Conservation (phyloP, 2,329 filamentous ascomycete species). For the Purpureocillium takamizusanense region DNA sequence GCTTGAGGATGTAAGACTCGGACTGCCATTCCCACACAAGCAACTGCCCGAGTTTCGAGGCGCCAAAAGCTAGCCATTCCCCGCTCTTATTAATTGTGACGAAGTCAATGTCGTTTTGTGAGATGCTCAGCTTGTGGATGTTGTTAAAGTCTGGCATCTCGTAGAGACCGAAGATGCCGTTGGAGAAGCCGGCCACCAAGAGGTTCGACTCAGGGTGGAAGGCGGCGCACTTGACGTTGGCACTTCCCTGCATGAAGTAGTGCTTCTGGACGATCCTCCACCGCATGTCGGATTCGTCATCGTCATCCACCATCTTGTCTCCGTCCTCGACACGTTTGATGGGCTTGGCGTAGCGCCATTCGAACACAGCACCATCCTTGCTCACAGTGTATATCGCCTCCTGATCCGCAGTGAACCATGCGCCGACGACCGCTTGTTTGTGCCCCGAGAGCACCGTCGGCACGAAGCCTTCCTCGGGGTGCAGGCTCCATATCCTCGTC, state of each 20-base stretch:
- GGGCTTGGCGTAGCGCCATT: conserved; percentile 74
- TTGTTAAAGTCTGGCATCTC: conserved; percentile 93
- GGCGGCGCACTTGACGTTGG: conserved; percentile 79
- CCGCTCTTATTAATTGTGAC: conserved; percentile 90
- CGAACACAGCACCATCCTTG: conserved; percentile 92
- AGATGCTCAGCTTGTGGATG: conserved; percentile 89
- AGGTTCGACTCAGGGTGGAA: conserved; percentile 82
- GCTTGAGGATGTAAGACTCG: conserved; percentile 96
- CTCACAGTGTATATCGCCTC: conserved; percentile 95
- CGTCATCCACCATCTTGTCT: conserved; percentile 50
- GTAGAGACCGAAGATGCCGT: conserved; percentile 87
- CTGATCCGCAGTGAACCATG: conserved; percentile 94
- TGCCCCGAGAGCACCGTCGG: conserved; percentile 88
- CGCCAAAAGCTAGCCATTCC: conserved; percentile 95
- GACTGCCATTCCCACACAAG: conserved; percentile 99
- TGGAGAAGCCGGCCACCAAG: conserved; percentile 94
- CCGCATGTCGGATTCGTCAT: conserved; percentile 57
- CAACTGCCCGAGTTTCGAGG: conserved; percentile 90
- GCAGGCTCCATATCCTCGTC: conserved; percentile 87
- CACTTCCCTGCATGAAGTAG: conserved; percentile 88
- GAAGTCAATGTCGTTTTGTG: conserved; percentile 91
- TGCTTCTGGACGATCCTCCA: conserved; percentile 90
- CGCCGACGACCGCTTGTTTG: conserved; percentile 80
- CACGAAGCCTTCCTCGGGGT: conserved; percentile 77
- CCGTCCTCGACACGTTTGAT: conserved; percentile 45